Base-by-base conservation (phyloP, 1,139 yeast genomes). In the Wickerhamiella pararugosa region DNA sequence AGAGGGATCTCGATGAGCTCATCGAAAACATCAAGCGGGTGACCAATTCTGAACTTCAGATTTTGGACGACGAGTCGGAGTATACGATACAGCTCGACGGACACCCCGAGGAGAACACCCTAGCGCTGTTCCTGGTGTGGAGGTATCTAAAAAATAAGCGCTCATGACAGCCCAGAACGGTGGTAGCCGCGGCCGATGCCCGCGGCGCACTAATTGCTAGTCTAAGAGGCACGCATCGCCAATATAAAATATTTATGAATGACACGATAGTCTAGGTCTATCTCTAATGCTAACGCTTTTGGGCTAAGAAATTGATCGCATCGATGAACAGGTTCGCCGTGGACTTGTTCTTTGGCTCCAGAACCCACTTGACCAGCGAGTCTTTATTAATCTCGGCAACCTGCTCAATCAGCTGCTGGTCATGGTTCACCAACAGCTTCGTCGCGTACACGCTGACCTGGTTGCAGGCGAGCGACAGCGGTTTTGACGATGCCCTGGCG, bases 81-180 rank as follows among this genome's bases (percentile, higher is more conserved):
- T 66, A 94, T 49, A 73, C 72, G 51, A 66, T 84, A 47, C 76
- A 83, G 1, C 67, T 86, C 45, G 73, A 77, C 25, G 94, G 95
- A 4, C 64, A 79, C 0, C 64, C 77, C 10, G 73, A 69, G 50
- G 75, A 83, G 15, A 79, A 80, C 45, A 82, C 81, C 56, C 75
- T 76, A 51, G 95, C 95, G 1, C 73, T 82, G 34, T 75, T 72
- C 57, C 64, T 84, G 61, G 80, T 86, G 39, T 79, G 82, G 59
- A 81, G 80, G 55, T 72, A 81, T 53, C 76, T 84, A 9, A 15
- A 15, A 15, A 15, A 15, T 15, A 15, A 15, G 21, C 21, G 21
- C 21, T 15, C 21, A 15, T 15, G 21, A 15, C 21, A 15, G 21
- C 21, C 21, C 2, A 4, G 4, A 15, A 15, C 21, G 21, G 21